phyloP scores from a whole-genome alignment of 108 stramenopile genomes.

The Cylindrotheca fusiformis region DNA sequence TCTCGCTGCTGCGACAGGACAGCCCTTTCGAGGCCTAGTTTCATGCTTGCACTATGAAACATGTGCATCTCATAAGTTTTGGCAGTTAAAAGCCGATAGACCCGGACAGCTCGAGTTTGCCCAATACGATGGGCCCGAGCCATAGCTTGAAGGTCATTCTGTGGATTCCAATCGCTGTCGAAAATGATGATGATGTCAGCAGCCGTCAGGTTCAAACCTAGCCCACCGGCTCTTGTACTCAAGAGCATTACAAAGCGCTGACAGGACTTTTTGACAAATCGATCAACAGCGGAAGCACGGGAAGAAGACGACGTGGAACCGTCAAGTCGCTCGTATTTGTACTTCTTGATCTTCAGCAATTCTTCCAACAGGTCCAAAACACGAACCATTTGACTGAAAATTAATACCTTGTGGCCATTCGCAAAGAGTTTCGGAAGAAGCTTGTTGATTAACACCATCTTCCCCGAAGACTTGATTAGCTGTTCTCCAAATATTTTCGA shows the following conservation, averaged over 20 bases:
- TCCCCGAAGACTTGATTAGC: conserved; percentile 85
- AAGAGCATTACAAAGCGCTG: conserved; percentile 94
- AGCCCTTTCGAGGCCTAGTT: conserved; percentile 95
- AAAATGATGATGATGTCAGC: conserved; percentile 96
- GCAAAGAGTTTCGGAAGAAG: conserved; percentile 87
- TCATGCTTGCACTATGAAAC: conserved; percentile 96
- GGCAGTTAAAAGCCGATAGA: conserved; percentile 76
- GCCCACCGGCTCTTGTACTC: conserved; percentile 88
- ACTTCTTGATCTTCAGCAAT: conserved; percentile 75
- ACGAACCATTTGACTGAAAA: conserved; percentile 97
- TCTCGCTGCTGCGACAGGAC: conserved; percentile 88
- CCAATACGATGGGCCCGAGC: conserved; percentile 97
- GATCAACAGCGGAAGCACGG: conserved; percentile 88
- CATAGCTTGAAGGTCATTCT: conserved; percentile 96
- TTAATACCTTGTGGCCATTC: conserved; percentile 92
- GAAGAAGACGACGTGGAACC: conserved; percentile 86
- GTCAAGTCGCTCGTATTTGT: conserved; percentile 84
- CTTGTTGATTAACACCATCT: conserved; percentile 82
- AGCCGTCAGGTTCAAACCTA: conserved; percentile 80
- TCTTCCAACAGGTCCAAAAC: conserved; percentile 93
- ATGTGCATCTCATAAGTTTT: conserved; percentile 98
- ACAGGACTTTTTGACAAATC: conserved; percentile 78
- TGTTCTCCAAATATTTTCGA: conserved; percentile 74
- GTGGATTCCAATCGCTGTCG: conserved; percentile 75
- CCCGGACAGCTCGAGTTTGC: conserved; percentile 67